Conservation (phyloP, 1,284 basidiomycete genomes). For the Malassezia obtusa region DNA sequence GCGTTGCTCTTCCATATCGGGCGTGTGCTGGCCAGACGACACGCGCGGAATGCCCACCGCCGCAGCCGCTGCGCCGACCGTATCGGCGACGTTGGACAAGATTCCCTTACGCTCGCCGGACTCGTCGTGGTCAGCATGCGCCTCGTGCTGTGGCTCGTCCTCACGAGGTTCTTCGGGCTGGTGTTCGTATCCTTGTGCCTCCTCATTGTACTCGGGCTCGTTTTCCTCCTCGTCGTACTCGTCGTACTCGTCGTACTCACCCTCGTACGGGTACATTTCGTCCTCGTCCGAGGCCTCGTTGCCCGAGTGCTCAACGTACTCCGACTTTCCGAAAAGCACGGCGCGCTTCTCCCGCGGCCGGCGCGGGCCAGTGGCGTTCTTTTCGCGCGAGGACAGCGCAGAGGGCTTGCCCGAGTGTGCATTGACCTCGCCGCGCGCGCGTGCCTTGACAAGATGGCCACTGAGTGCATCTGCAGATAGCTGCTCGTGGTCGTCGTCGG, state of each 20-base stretch:
- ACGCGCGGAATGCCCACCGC: too few species aligned
- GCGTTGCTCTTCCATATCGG: too few species aligned
- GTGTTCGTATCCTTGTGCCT: background rate
- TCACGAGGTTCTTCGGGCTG: slow-evolving; percentile 38
- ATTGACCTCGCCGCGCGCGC: slow-evolving; percentile 18
- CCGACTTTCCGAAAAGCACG: slow-evolving; percentile 40
- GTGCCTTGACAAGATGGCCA: slow-evolving; percentile 38
- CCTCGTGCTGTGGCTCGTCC: slow-evolving; percentile 29
- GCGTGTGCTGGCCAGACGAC: too few species aligned
- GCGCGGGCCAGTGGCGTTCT: slow-evolving; percentile 24
- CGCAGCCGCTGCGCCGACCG: too few species aligned
- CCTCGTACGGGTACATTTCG: slow-evolving; percentile 27
- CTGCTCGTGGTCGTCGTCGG: slow-evolving; percentile 44
- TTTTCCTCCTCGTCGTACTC: slow-evolving; percentile 29
- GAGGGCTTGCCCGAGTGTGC: slow-evolving; percentile 44
- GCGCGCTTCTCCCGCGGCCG: slow-evolving; percentile 30
- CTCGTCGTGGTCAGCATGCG: background rate
- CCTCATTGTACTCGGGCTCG: slow-evolving; percentile 13
- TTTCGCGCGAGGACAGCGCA: slow-evolving; percentile 37
- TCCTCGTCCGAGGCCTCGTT: slow-evolving; percentile 40
- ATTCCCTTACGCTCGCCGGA: background rate
- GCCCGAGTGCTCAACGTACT: slow-evolving; percentile 44
- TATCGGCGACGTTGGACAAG: background rate
- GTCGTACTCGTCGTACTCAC: slow-evolving; percentile 16
- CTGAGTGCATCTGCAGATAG: slow-evolving; percentile 29